These are phyloP conservation scores for Cercophora samala DNA, from an alignment of 495 filamentous ascomycete species.

Conservation along the genomic window DNA sequence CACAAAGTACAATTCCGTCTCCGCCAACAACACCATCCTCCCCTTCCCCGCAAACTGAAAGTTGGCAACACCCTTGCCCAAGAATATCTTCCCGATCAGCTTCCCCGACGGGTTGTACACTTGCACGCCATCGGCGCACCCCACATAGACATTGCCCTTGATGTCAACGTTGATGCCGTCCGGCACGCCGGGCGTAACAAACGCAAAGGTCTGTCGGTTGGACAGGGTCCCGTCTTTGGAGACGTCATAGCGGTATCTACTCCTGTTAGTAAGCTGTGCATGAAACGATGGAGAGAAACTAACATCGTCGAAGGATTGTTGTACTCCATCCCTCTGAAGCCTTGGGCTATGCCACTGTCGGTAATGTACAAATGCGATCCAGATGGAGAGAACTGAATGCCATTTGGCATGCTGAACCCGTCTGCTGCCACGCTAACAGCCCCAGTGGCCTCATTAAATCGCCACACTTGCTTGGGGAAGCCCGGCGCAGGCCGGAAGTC, in stretches of 20 bases:
- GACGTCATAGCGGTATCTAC: constrained; percentile 43
- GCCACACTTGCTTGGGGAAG: constrained; percentile 56
- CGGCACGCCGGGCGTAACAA: constrained; percentile 51
- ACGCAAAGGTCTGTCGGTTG: constrained; percentile 55
- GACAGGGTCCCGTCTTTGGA: constrained; percentile 40
- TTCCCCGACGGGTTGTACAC: constrained; percentile 57
- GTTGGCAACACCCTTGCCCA: constrained; percentile 46
- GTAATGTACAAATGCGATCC: constrained; percentile 53
- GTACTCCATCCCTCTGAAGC: constrained; percentile 39
- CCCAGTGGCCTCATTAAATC: constrained; percentile 47
- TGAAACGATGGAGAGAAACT: constrained; percentile 8
- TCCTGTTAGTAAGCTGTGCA: constrained; percentile 7
- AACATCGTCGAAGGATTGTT: constrained; percentile 40
- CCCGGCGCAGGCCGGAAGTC: constrained; percentile 52
- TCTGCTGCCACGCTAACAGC: constrained; percentile 53
- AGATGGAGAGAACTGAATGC: constrained; percentile 55
- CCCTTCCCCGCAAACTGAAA: constrained; percentile 58
- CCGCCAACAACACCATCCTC: constrained; percentile 48
- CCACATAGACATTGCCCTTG: constrained; percentile 59
- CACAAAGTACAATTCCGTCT: constrained; percentile 50
- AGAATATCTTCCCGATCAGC: constrained; percentile 57
- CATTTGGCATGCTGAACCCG: constrained; percentile 55
- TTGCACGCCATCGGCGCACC: constrained; percentile 59
- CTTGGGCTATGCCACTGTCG: constrained; percentile 51
- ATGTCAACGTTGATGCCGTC: constrained; percentile 61